Evolutionary conservation across 1,284 basidiomycete genomes (phyloP).

Genomic region (Coriolopsis trogii): DNA sequence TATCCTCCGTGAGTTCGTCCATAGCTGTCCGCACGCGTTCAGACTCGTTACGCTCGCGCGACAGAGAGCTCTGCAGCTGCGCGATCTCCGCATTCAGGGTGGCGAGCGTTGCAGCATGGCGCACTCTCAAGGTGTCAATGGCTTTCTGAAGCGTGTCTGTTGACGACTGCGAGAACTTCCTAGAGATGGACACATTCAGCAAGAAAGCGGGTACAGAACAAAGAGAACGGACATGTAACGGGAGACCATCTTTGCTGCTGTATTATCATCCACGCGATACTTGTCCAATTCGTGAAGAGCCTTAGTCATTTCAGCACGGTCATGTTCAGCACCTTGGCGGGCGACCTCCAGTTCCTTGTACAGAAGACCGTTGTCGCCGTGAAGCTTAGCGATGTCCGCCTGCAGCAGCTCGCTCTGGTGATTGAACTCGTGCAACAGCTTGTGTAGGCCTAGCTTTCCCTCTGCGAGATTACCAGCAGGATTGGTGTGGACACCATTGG

Average conservation of each 20-base stretch:
- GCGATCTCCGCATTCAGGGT: constrained; percentile 53
- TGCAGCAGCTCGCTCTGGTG: constrained; percentile 50
- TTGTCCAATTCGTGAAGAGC: constrained; percentile 61
- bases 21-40: constrained; percentile 61
- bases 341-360: constrained; percentile 51
- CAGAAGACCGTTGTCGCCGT: constrained; percentile 46
- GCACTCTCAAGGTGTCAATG: constrained; percentile 58
- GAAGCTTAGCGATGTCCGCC: constrained; percentile 46
- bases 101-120: constrained; percentile 65
- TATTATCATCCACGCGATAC: constrained; percentile 69
- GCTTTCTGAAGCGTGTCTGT: constrained; percentile 72
- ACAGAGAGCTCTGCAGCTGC: constrained; percentile 47
- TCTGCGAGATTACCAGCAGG: constrained; percentile 49
- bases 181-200: constrained; percentile 28
- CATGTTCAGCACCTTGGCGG: constrained; percentile 43
- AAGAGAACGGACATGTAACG: constrained; percentile 71
- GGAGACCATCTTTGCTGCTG: constrained; percentile 84
- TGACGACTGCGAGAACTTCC: constrained; percentile 86
- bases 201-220: not conserved
- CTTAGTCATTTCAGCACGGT: constrained; percentile 48
- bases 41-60: constrained; percentile 46
- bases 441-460: constrained; percentile 50
- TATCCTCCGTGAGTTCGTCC: constrained; percentile 75
- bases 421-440: constrained; percentile 54
- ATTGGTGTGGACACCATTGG: constrained; percentile 29